Base-by-base conservation (phyloP, 352 stramenopile genomes). In the Phytophthora uliginosa region DNA sequence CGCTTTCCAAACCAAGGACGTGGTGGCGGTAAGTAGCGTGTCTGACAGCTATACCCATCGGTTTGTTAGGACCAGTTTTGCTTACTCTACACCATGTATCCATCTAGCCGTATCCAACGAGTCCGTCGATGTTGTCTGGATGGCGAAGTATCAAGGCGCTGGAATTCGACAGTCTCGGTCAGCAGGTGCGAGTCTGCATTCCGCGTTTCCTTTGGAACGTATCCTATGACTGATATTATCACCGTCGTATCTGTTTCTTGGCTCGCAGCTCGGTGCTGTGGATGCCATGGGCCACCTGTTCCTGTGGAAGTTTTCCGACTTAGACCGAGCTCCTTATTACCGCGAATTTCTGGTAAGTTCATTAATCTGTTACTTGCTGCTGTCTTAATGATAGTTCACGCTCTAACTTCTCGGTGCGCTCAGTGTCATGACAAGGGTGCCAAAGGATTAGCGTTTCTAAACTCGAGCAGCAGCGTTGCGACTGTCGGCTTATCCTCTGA, bases 361-460 rank as follows among this genome's bases (percentile, higher is more conserved):
- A 17, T n/a, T 9, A 31, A 38, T 31, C 7, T 53, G 4, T 8
- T 28, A 28, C 4, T 52, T 17, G 15, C 45, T 52, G n/a, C 42
- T 59, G 54, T 60, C 1, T 17, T 50, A 24, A 10, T 61, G 18
- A 9, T 38, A 9, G 24, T 9, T 53, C 24, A 3, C 42, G 52
- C 34, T 31, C 28, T 72, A 42, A 76, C 51, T 28, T n/a, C 51
- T 63, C 31, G 5, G 9, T 53, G n/a, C 56, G 13, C 2, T 22
- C 51, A 94, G 79, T 96, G 89, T 56, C 90, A 97, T 71, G 90
- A 96, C 68, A 95, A 95, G 66, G 84, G 89, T n/a, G 89, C 88
- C 0, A 91, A 92, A 47, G 83, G 84, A 5, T 74, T 97, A 3
- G 71, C 79, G 15, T 97, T 95, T 56, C 76, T 97, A 48, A 95